A percentile compares a stretch with the other conserved stretches of the same genome.
Evolutionary conservation across 108 stramenopile genomes (phyloP).

Genomic region (Cylindrotheca fusiformis): DNA sequence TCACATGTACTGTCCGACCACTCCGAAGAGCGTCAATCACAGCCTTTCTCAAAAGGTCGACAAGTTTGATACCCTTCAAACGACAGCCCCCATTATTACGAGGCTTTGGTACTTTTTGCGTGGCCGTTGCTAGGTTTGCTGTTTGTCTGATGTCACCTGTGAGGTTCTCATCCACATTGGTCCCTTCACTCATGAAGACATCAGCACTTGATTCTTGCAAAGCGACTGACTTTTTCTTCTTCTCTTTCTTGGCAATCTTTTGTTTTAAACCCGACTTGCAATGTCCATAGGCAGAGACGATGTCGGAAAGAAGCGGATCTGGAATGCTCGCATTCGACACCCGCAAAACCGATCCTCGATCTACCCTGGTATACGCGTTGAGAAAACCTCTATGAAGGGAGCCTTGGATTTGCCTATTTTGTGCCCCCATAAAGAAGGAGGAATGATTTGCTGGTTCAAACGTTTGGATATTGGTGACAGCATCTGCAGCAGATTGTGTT

Average conservation of each 20-base stretch:
- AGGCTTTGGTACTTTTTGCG: no score
- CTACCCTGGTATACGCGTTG: slow-evolving; percentile 51
- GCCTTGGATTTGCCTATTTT: slow-evolving; percentile 25
- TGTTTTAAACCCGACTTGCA: neutral
- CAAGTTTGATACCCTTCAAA: slow-evolving; percentile 20
- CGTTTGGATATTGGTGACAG: slow-evolving; percentile 54
- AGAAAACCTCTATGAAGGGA: slow-evolving; percentile 53
- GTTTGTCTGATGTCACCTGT: neutral
- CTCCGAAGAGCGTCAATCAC: slow-evolving; percentile 23
- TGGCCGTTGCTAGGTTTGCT: slow-evolving; percentile 6
- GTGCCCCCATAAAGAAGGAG: slow-evolving; percentile 25
- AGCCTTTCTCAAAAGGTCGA: slow-evolving; percentile 28
- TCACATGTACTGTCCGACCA: slow-evolving; percentile 38
- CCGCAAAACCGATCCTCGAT: slow-evolving; percentile 40
- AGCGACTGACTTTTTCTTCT: neutral
- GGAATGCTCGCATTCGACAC: neutral
- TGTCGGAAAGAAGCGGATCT: neutral
- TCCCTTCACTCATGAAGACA: no score
- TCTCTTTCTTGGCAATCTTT: neutral
- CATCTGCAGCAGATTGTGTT: slow-evolving; percentile 41
- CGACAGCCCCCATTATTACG: slow-evolving; percentile 30
- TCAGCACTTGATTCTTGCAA: no score
- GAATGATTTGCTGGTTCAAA: slow-evolving; percentile 54
- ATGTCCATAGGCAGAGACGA: neutral
- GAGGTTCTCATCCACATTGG: no score